phyloP scores from a whole-genome alignment of 441 rosid species.

The Pelargonium myrrhifolium region DNA sequence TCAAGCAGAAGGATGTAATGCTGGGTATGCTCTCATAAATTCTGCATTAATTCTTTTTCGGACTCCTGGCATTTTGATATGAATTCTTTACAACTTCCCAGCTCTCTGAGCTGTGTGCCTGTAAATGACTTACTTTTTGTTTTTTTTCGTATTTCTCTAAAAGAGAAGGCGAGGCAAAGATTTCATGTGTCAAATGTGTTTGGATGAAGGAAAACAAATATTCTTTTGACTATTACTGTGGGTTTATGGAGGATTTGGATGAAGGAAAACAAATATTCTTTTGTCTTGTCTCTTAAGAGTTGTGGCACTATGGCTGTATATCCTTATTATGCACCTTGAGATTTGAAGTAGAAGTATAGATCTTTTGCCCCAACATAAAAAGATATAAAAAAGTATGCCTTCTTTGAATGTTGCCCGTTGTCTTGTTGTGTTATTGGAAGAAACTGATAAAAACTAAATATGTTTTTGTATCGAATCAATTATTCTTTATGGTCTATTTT shows the following conservation, averaged over 20 bases:
- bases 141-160: not conserved
- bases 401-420: not conserved
- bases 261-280: not conserved
- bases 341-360: not conserved
- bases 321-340: not conserved
- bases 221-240: no score
- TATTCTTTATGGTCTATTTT: not conserved
- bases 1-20: constrained; percentile 48
- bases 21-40: constrained; percentile 49
- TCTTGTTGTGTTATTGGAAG: not conserved
- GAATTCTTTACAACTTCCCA: not conserved
- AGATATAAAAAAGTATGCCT: not conserved
- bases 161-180: not conserved
- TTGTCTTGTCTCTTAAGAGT: not conserved
- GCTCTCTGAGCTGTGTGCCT: not conserved
- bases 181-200: not conserved
- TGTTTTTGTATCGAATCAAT: not conserved
- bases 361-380: not conserved
- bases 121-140: not conserved
- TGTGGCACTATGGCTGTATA: not conserved
- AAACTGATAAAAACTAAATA: not conserved
- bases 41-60: not conserved
- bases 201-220: no score
- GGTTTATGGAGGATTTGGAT: not conserved
- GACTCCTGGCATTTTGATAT: not conserved